A percentile compares a stretch with the other conserved stretches of the same genome.
Evolutionary conservation across 345 rosid genomes (phyloP).

Genomic region (Lumnitzera littorea): DNA sequence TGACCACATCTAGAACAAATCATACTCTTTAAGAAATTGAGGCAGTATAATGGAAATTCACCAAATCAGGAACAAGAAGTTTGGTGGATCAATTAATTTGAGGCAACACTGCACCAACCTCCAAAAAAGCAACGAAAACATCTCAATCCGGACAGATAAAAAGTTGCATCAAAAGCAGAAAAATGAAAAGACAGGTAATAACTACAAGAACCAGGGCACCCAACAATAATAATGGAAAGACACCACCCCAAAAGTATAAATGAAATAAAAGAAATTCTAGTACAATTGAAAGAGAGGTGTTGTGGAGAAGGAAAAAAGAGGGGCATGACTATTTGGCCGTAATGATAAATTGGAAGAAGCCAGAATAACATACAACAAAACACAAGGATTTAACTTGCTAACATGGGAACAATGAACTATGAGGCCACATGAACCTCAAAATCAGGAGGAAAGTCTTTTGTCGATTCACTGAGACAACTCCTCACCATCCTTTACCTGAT

Average conservation of each 20-base stretch:
- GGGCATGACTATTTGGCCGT: slow-evolving; percentile 15
- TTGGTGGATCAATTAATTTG: slow-evolving; percentile 13
- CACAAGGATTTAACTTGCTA: slow-evolving; percentile 12
- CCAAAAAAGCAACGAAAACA: slow-evolving; percentile 12
- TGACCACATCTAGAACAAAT: no score
- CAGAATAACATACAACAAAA: slow-evolving; percentile 14
- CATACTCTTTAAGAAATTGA: no score
- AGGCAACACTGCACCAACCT: slow-evolving; percentile 20
- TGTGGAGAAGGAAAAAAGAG: neutral
- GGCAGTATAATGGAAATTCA: neutral
- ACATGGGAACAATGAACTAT: slow-evolving; percentile 9
- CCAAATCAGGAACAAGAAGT: neutral
- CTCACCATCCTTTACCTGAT: slow-evolving; percentile 11
- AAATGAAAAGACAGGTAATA: slow-evolving; percentile 20
- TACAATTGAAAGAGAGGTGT: slow-evolving; percentile 6
- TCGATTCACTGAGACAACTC: slow-evolving; percentile 26
- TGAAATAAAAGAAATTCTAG: slow-evolving; percentile 4
- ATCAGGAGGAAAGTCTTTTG: neutral
- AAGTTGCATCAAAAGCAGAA: slow-evolving; percentile 36
- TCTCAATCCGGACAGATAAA: slow-evolving; percentile 23
- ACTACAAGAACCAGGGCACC: slow-evolving; percentile 43
- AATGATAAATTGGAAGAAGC: slow-evolving; percentile 10
- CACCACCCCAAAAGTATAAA: slow-evolving; percentile 19
- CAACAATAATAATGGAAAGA: slow-evolving; percentile 27
- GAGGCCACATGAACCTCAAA: slow-evolving; percentile 10